phyloP scores from a whole-genome alignment of 169 alveolate genomes.

The Eimeria praecox region DNA sequence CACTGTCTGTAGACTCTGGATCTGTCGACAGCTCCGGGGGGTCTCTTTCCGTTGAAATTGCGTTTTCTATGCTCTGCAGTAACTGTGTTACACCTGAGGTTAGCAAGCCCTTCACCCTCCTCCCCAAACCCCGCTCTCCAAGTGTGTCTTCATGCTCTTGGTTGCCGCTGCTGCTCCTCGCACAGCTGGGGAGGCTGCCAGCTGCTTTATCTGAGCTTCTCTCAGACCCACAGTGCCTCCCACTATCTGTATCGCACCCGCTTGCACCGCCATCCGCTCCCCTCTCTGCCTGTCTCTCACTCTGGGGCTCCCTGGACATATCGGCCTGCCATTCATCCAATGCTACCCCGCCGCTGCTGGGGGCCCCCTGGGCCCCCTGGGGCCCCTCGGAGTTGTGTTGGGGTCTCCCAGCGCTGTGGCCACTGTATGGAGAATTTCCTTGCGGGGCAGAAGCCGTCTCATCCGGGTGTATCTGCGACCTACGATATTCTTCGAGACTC shows the following conservation, averaged over 20 bases:
- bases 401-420: neutral
- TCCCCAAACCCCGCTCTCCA: neutral
- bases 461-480: neutral
- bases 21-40: neutral
- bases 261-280: neutral
- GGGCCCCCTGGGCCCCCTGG: neutral
- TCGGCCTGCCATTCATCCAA: neutral
- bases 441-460: neutral
- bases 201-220: neutral
- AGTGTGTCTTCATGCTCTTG: neutral
- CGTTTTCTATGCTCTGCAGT: slow-evolving; percentile 73
- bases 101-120: slow-evolving; percentile 59
- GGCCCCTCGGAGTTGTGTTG: neutral
- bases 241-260: neutral
- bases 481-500: neutral
- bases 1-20: neutral
- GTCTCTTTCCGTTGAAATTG: slow-evolving; percentile 33
- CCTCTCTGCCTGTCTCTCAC: neutral
- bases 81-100: slow-evolving; percentile 73
- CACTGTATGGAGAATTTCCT: neutral
- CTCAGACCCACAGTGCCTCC: neutral
- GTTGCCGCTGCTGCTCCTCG: slow-evolving; percentile 5
- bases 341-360: neutral
- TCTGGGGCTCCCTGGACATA: neutral
- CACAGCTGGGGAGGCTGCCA: neutral